Evolutionary conservation across 345 rosid genomes (phyloP).

Genomic region (Hibiscus syriacus): DNA sequence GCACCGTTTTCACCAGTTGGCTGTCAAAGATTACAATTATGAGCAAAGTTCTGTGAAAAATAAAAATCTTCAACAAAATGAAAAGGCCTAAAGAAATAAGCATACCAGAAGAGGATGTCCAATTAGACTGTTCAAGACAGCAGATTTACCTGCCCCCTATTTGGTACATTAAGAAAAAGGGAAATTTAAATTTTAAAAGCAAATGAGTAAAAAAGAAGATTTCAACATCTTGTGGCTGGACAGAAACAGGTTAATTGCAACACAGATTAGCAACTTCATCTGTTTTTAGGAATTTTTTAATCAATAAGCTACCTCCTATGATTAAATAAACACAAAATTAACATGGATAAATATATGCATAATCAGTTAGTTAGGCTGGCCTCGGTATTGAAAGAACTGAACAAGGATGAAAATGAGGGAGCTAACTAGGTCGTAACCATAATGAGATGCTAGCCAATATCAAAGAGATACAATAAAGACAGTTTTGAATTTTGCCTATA

Average conservation of each 20-base stretch:
- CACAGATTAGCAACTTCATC: background rate
- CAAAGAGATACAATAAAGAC: background rate
- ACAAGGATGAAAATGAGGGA: background rate
- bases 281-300: background rate
- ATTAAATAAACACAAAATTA: background rate
- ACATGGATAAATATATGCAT: background rate
- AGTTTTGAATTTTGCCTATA: background rate
- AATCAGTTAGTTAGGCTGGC: background rate
- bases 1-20: conserved; percentile 99
- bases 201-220: conserved; percentile 3
- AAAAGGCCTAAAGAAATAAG: conserved; percentile 9
- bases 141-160: conserved; percentile 99
- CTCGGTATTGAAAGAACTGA: background rate
- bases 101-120: conserved; percentile 97
- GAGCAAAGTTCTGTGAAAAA: conserved; percentile 14
- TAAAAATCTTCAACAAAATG: conserved; percentile 3
- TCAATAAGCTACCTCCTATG: background rate
- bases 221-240: background rate
- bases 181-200: background rate
- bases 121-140: conserved; percentile 78
- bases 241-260: background rate
- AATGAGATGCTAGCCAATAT: background rate
- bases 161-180: conserved; percentile 9
- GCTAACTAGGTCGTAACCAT: background rate
- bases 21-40: conserved; percentile 29